These are phyloP conservation scores for Ormosia semicastrata DNA, from an alignment of 306 rosid species.

Conservation along the genomic window DNA sequence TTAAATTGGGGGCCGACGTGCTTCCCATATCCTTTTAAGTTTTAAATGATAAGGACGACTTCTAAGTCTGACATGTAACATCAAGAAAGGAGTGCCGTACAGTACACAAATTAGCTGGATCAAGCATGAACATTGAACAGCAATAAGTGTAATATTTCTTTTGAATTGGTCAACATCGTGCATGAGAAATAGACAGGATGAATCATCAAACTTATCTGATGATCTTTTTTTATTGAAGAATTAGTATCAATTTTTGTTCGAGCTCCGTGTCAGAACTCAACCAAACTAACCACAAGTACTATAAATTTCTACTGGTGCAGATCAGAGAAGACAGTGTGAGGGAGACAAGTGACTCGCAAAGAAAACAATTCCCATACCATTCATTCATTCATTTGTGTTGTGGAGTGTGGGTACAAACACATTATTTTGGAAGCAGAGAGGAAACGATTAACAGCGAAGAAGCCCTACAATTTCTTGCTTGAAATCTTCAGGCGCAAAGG, in stretches of 20 bases:
- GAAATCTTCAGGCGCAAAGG: not conserved
- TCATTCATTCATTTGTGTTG: not conserved
- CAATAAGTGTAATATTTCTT: not conserved
- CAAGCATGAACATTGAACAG: too few relatives aligned
- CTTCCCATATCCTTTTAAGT: too few relatives aligned
- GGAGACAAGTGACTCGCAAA: not conserved
- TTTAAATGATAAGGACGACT: too few relatives aligned
- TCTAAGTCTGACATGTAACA: too few relatives aligned
- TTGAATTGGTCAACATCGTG: not conserved
- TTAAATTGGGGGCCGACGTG: too few relatives aligned
- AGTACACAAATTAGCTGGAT: too few relatives aligned
- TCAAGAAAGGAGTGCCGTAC: too few relatives aligned
- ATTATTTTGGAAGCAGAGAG: not conserved
- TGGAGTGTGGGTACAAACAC: not conserved
- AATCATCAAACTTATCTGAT: slow-evolving; percentile 21
- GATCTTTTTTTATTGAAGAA: too few relatives aligned
- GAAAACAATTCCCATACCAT: not conserved
- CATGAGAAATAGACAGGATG: not conserved
- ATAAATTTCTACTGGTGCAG: not conserved
- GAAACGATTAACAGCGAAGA: not conserved
- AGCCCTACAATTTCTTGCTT: not conserved
- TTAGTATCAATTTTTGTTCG: too few relatives aligned
- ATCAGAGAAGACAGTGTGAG: not conserved
- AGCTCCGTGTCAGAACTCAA: not conserved
- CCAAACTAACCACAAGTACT: not conserved